Evolutionary conservation across 768 basidiomycete species (phyloP).

Genomic region (Amanita inopinata): DNA sequence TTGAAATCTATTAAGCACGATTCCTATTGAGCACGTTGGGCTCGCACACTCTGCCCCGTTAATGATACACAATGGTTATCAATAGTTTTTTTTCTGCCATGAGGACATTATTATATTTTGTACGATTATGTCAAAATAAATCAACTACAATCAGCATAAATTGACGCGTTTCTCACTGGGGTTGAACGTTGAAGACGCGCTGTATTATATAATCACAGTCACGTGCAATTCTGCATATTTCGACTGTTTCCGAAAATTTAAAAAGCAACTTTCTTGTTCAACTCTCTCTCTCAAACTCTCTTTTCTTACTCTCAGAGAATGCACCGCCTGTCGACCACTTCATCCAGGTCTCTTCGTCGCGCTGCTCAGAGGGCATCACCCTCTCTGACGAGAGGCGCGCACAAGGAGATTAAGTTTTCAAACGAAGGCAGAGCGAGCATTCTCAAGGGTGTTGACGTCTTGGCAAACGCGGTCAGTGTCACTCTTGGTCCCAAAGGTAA

Average conservation of each 20-base stretch:
- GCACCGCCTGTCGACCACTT: constrained; percentile 64
- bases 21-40: too few species aligned
- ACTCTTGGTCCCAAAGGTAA: constrained; percentile 96
- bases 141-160: too few species aligned
- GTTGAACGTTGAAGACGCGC: too few species aligned
- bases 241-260: constrained; percentile 9
- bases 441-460: constrained; percentile 90
- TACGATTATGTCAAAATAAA: too few species aligned
- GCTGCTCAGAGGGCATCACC: constrained; percentile 48
- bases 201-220: not conserved
- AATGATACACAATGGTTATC: too few species aligned
- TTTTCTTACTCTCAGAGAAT: constrained; percentile 28
- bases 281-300: constrained; percentile 6
- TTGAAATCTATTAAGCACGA: too few species aligned
- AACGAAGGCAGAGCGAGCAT: constrained; percentile 92
- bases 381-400: constrained; percentile 54
- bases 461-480: constrained; percentile 94
- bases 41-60: too few species aligned
- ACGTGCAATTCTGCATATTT: constrained; percentile 7
- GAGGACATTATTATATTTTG: too few species aligned
- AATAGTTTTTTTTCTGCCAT: too few species aligned
- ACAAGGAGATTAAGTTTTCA: constrained; percentile 96
- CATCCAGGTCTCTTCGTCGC: constrained; percentile 60
- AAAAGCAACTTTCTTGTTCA: constrained; percentile 3
- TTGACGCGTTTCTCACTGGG: too few species aligned